These are phyloP conservation scores for Kwoniella heveanensis DNA, from an alignment of 768 basidiomycete genomes.

Conservation along the genomic window DNA sequence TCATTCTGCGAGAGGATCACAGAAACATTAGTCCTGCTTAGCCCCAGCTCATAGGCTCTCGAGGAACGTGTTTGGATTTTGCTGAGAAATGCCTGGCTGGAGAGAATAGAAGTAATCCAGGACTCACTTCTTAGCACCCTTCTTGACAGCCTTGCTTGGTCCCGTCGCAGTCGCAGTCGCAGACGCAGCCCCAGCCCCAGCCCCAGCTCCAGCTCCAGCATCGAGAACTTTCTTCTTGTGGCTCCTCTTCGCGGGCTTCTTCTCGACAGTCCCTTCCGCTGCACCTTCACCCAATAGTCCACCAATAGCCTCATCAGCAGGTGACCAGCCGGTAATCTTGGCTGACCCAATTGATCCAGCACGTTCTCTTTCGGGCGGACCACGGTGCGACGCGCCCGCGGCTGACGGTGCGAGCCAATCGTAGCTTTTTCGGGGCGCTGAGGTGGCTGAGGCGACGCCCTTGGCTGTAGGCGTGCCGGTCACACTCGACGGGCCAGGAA, in stretches of 20 bases:
- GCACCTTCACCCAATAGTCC: conserved; percentile 17
- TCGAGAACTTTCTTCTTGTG: conserved; percentile 33
- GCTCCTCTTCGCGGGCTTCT: conserved; percentile 35
- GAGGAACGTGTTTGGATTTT: too few relatives aligned
- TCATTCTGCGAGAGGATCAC: conserved; percentile 23
- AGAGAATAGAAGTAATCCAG: too few relatives aligned
- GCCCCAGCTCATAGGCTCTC: too few relatives aligned
- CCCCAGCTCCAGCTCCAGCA: conserved; percentile 6
- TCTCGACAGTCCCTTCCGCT: conserved; percentile 1
- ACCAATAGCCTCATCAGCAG: conserved; percentile 29
- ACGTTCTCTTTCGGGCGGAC: conserved; percentile 36
- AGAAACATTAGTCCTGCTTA: neutral
- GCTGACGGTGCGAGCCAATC: conserved; percentile 45
- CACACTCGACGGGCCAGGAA: neutral
- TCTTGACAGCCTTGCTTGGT: conserved; percentile 39
- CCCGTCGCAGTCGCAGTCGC: conserved; percentile 17
- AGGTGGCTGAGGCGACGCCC: neutral
- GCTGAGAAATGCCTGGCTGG: too few relatives aligned
- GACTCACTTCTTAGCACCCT: conserved; percentile 48
- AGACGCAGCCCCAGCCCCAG: conserved; percentile 15
- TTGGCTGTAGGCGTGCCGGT: neutral
- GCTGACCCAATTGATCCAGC: neutral
- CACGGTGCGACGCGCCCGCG: conserved; percentile 41
- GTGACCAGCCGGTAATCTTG: conserved; percentile 30
- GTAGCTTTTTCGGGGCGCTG: conserved; percentile 41